phyloP scores from a whole-genome alignment of 1,284 basidiomycete genomes.

The Puccinia brachypodii region DNA sequence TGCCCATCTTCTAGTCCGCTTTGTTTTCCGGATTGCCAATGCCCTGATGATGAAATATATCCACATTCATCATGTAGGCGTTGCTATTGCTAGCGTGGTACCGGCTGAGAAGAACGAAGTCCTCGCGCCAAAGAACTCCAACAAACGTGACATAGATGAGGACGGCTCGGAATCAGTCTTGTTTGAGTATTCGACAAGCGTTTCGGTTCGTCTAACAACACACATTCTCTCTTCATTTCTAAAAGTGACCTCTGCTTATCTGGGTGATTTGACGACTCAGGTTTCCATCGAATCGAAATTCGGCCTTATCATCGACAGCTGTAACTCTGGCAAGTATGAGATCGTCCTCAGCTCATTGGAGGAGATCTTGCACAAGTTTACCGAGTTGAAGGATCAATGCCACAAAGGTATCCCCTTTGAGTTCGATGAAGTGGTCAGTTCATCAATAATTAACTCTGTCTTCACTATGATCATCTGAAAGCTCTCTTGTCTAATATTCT shows the following conservation, averaged over 20 bases:
- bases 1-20: not conserved
- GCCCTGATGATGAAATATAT: not conserved
- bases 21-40: not conserved
- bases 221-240: not conserved
- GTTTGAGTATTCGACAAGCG: not conserved
- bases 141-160: not conserved
- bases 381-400: not conserved
- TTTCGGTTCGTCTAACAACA: not conserved
- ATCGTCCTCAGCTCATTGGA: not conserved
- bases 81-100: conserved; percentile 4
- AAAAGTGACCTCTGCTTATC: not conserved
- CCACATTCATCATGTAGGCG: not conserved
- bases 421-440: conserved; percentile 16
- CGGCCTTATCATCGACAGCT: not conserved
- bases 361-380: not conserved
- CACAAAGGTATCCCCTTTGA: not conserved
- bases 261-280: not conserved
- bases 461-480: not conserved
- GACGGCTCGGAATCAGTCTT: not conserved
- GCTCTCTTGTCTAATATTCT: not conserved
- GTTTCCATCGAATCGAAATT: not conserved
- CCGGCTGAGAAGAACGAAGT: not conserved
- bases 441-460: not conserved
- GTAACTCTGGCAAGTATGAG: not conserved
- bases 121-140: not conserved